A percentile compares a stretch with the other conserved stretches of the same genome.
Conservation (phyloP, 202 grass and related monocot species). For the Setaria italica region DNA sequence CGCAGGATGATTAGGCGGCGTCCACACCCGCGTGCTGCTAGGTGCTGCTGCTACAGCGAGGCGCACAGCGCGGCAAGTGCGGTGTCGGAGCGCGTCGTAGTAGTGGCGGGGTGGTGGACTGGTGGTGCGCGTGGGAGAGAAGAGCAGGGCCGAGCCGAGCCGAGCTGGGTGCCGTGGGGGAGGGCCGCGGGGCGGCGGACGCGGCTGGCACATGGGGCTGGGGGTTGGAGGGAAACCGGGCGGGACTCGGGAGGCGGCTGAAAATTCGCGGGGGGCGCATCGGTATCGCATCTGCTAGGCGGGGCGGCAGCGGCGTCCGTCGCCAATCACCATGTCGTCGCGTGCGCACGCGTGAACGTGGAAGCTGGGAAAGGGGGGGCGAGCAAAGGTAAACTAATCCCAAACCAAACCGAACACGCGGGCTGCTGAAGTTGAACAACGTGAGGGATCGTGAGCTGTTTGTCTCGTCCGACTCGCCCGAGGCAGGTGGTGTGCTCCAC, state of each 20-base stretch:
- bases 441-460: conserved; percentile 5
- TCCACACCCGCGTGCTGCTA: not conserved
- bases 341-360: conserved; percentile 26
- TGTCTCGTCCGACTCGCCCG: conserved; percentile 2
- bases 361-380: not conserved
- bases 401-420: conserved; percentile 12
- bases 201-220: conserved; percentile 26
- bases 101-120: conserved; percentile 12
- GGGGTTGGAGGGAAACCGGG: not conserved
- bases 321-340: conserved; percentile 2
- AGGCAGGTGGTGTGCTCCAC: not conserved
- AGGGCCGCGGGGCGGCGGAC: not conserved
- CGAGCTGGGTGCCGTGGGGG: not conserved
- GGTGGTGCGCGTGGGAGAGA: conserved; percentile 4
- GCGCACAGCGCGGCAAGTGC: conserved; percentile 36
- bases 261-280: not conserved
- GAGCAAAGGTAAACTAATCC: not conserved
- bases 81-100: conserved; percentile 21
- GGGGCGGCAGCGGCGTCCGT: not conserved
- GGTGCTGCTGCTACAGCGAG: conserved; percentile 24
- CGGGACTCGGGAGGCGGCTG: not conserved
- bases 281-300: not conserved
- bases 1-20: not conserved
- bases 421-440: not conserved
- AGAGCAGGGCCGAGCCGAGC: not conserved